Evolutionary conservation across 371 early-diverging fungal genomes (phyloP).

Genomic region (Paraphysoderma sedebokerense): DNA sequence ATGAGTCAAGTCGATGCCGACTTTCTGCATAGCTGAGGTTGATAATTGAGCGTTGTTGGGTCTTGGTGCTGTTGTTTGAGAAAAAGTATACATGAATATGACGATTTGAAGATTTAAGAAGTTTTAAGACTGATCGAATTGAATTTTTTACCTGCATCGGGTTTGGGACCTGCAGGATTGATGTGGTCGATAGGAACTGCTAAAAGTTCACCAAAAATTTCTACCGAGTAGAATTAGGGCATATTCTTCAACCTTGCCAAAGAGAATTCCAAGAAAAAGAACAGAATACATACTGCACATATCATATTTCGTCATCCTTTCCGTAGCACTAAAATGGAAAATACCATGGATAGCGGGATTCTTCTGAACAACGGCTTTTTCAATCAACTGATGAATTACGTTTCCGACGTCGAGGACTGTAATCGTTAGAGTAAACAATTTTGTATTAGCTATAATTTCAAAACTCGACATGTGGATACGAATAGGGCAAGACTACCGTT

Average conservation of each 20-base stretch:
- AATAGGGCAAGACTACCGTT: too few relatives aligned
- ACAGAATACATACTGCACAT: constrained; percentile 39
- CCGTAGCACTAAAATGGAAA: constrained; percentile 47
- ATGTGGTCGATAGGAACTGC: constrained; percentile 7
- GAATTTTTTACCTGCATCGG: too few relatives aligned
- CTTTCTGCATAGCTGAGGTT: constrained; percentile 6
- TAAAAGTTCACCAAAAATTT: constrained; percentile 5
- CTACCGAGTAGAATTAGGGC: not conserved
- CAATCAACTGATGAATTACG: not conserved
- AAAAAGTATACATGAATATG: constrained; percentile 6
- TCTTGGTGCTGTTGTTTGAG: constrained; percentile 10
- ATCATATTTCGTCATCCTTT: constrained; percentile 54
- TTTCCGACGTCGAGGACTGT: constrained; percentile 9
- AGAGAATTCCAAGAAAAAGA: not conserved
- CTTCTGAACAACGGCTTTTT: not conserved
- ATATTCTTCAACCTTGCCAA: not conserved
- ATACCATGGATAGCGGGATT: constrained; percentile 25
- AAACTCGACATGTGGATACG: too few relatives aligned
- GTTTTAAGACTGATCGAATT: too few relatives aligned
- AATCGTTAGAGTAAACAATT: too few relatives aligned
- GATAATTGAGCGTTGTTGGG: constrained; percentile 14
- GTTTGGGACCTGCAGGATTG: too few relatives aligned
- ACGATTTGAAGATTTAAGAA: too few relatives aligned
- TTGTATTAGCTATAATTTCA: too few relatives aligned
- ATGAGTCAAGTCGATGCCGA: constrained; percentile 6